A percentile compares a stretch with the other conserved stretches of the same genome.
phyloP scores from a whole-genome alignment of 805 yeast species.

The Isabelozyma gotoi region DNA sequence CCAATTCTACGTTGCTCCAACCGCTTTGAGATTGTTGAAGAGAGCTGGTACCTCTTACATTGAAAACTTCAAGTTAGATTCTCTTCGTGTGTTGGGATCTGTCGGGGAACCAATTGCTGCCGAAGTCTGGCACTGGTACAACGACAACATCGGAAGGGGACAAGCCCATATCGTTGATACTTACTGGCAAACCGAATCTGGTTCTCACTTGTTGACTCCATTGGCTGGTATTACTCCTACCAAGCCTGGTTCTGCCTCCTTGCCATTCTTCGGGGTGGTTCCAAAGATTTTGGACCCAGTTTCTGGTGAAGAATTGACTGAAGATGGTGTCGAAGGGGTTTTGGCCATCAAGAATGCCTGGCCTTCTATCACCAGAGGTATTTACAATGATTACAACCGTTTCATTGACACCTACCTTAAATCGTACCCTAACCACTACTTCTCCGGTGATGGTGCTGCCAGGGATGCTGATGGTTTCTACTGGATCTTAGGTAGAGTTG shows the following conservation, averaged over 20 bases:
- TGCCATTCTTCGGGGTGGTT: conserved; percentile 94
- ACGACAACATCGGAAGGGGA: conserved; percentile 85
- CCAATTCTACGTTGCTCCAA: conserved; percentile 97
- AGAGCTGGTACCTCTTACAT: conserved; percentile 88
- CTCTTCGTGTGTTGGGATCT: conserved; percentile 91
- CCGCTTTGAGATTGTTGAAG: conserved; percentile 87
- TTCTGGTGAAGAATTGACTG: conserved; percentile 77
- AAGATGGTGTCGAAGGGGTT: conserved; percentile 94
- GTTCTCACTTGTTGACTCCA: conserved; percentile 92
- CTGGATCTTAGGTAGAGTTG: conserved; percentile 98
- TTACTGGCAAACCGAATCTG: conserved; percentile 99
- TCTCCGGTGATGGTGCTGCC: conserved; percentile 99
- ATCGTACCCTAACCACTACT: conserved; percentile 91
- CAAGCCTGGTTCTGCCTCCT: conserved; percentile 96
- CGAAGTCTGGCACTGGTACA: conserved; percentile 98
- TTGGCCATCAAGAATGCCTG: conserved; percentile 86
- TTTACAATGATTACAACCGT: conserved; percentile 83
- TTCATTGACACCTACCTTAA: conserved; percentile 88
- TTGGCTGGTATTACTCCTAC: conserved; percentile 92
- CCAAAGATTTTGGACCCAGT: conserved; percentile 93
- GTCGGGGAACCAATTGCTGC: conserved; percentile 99
- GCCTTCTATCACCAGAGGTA: conserved; percentile 99
- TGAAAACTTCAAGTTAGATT: conserved; percentile 73
- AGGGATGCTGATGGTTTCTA: conserved; percentile 94
- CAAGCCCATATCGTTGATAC: conserved; percentile 93